phyloP scores from a whole-genome alignment of 352 stramenopile species.

The Thraustochytrium striatum region DNA sequence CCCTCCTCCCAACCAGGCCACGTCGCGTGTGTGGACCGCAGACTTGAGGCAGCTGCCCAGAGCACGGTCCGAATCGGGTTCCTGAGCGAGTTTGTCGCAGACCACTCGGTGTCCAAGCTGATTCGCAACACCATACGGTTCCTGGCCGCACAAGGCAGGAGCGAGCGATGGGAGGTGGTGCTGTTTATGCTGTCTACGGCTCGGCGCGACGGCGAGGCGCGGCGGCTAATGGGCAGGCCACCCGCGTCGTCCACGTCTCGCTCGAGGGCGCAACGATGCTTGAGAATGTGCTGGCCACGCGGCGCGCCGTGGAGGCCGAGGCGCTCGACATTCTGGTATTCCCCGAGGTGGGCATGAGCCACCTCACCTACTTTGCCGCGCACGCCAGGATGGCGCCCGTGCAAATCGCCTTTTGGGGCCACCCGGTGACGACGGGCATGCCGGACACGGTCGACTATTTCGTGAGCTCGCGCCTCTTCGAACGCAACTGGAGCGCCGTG shows the following conservation, averaged over 20 bases:
- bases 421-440: slow-evolving; percentile 70
- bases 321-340: slow-evolving; percentile 66
- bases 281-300: too few relatives aligned
- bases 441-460: slow-evolving; percentile 74
- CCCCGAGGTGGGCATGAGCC: slow-evolving; percentile 70
- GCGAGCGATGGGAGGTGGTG: slow-evolving; percentile 3
- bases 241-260: too few relatives aligned
- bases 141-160: neutral
- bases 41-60: too few relatives aligned
- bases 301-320: slow-evolving; percentile 58
- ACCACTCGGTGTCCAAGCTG: slow-evolving; percentile 35
- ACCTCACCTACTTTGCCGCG: slow-evolving; percentile 62
- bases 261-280: too few relatives aligned
- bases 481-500: slow-evolving; percentile 37
- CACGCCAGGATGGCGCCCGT: slow-evolving; percentile 64
- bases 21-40: too few relatives aligned
- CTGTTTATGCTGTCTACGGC: neutral
- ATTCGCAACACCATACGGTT: neutral
- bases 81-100: neutral
- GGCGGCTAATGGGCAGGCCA: too few relatives aligned
- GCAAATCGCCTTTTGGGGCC: slow-evolving; percentile 76
- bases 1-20: too few relatives aligned
- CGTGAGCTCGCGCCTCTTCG: slow-evolving; percentile 54
- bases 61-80: slow-evolving; percentile 2
- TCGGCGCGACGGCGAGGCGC: neutral